phyloP scores from a whole-genome alignment of 371 early-diverging fungal species.

The Mortierella polycephala region DNA sequence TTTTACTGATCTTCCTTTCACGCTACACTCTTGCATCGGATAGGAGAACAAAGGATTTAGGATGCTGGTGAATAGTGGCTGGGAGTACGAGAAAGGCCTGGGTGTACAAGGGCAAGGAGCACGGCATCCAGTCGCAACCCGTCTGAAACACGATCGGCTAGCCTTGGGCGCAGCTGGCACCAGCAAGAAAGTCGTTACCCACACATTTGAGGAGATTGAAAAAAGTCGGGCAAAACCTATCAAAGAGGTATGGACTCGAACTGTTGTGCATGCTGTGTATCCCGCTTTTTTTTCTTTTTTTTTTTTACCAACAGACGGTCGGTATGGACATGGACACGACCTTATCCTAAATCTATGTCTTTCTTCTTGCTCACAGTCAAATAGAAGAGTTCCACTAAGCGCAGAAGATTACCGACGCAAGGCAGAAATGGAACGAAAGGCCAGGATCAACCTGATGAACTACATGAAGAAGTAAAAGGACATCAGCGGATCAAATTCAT shows the following conservation, averaged over 20 bases:
- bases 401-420: constrained; percentile 25
- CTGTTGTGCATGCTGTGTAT: too few species aligned
- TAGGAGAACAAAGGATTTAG: constrained; percentile 58
- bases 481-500: constrained; percentile 8
- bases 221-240: constrained; percentile 19
- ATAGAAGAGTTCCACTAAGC: constrained; percentile 23
- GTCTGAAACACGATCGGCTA: constrained; percentile 60
- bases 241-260: constrained; percentile 12
- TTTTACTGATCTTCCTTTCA: background rate
- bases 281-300: background rate
- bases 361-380: constrained; percentile 7
- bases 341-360: background rate
- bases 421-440: constrained; percentile 38
- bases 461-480: constrained; percentile 34
- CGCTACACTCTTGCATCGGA: background rate
- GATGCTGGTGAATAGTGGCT: constrained; percentile 63
- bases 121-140: constrained; percentile 62
- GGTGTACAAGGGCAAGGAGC: constrained; percentile 60
- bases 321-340: background rate
- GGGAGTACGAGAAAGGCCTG: constrained; percentile 65
- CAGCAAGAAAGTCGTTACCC: constrained; percentile 43
- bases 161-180: constrained; percentile 55
- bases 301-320: too few species aligned
- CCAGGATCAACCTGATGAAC: constrained; percentile 27
- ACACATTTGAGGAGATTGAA: constrained; percentile 47